Evolutionary conservation across 202 grass and related monocot species (phyloP).

Genomic region (Panicum hallii): DNA sequence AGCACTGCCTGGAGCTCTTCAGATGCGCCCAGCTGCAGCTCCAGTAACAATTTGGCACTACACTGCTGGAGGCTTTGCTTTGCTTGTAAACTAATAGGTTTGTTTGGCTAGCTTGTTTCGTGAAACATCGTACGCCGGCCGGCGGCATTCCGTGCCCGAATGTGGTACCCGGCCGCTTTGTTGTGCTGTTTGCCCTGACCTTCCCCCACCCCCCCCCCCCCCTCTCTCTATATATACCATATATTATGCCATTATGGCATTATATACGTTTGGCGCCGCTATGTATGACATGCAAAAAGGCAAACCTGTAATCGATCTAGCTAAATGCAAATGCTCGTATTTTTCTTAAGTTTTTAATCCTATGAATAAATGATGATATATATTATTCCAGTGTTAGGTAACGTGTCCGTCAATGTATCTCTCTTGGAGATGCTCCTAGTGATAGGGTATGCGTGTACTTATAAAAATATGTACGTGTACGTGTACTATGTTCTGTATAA

Average conservation of each 20-base stretch:
- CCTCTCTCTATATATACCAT: too few relatives aligned
- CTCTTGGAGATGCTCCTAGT: too few relatives aligned
- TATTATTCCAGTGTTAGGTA: too few relatives aligned
- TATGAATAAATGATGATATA: too few relatives aligned
- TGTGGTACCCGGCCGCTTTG: neutral
- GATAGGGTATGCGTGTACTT: too few relatives aligned
- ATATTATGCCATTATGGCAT: neutral
- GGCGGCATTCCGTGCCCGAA: neutral
- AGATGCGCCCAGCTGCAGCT: conserved; percentile 23
- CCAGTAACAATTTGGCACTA: neutral
- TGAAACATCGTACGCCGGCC: neutral
- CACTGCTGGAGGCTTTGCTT: neutral
- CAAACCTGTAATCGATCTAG: neutral
- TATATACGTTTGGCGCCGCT: neutral
- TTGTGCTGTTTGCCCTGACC: too few relatives aligned
- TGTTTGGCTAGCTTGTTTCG: neutral
- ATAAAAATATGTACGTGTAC: too few relatives aligned
- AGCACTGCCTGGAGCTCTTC: conserved; percentile 91
- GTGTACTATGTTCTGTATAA: neutral
- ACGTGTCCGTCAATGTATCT: too few relatives aligned
- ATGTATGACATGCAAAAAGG: neutral
- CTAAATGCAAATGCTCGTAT: too few relatives aligned
- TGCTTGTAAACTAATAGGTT: neutral
- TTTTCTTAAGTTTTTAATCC: too few relatives aligned
- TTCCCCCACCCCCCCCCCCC: too few relatives aligned